Evolutionary conservation across 2,329 filamentous ascomycete species (phyloP), one percentile per base, ranked within the genome.

Genomic region (Fusarium annulatum): DNA sequence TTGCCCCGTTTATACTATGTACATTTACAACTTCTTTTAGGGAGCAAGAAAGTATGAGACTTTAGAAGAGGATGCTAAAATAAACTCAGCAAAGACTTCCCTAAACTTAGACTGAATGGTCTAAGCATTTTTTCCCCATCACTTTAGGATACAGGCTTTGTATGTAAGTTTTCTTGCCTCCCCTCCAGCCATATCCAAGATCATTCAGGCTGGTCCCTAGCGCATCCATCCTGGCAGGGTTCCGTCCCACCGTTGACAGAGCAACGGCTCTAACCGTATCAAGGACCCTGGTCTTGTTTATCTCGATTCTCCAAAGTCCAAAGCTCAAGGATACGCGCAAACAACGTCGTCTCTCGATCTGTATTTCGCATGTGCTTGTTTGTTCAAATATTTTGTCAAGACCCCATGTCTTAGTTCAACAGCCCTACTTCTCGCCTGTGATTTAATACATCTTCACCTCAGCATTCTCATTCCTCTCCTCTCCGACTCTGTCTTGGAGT

Each of bases 231-330:
- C 10, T 12, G 10, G 21, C 15, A 46, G 15, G 8, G 21, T 23
- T 7, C 26, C 26, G 26, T 15, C 12, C 14, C 2, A 14, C 5
- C 30, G 80, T 83, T 82, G 81, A 75, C 81, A 80, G 75, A 59
- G 79, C 80, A 83, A 83, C 81, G 15, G 15, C 11, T 10, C 46
- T 52, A 60, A 69, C 58, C 77, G 64, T 66, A 78, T 78, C 67
- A 71, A 62, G 56, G 71, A 59, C 64, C 68, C 68, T 66, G 46
- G 71, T 63, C 69, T 79, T 80, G 77, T 80, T 80, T 80, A 80
- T 79, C 68, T 69, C 49, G 41, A 64, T 64, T 56, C 42, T 46
- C 53, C 56, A 39, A 55, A 56, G 59, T 41, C 53, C 59, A 39
- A 30, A 56, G 56, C 42, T 71, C 74, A 70, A 75, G 67, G 76